Percentiles rank a stretch among this genome's conserved stretches.
These are phyloP conservation scores for Sclerotinia sclerotiorum DNA, from an alignment of 2,329 filamentous ascomycete species.

Conservation along the genomic window DNA sequence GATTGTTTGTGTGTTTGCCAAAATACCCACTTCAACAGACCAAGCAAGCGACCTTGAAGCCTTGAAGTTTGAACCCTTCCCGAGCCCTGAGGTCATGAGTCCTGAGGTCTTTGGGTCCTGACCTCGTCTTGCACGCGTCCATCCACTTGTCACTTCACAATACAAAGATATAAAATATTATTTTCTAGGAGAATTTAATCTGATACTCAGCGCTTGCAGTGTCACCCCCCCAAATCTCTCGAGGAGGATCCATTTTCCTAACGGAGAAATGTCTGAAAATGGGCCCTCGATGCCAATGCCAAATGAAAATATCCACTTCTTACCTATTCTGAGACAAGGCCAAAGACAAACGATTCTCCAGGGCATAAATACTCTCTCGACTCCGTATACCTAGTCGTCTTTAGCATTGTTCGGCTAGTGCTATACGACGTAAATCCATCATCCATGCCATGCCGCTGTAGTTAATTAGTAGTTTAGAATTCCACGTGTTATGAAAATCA, in stretches of 20 bases:
- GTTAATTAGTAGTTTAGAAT: conserved; percentile 7
- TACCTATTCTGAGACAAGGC: conserved; percentile 12
- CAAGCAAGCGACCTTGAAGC: neutral
- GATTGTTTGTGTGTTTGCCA: neutral
- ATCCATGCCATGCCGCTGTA: conserved; percentile 14
- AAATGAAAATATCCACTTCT: conserved; percentile 11
- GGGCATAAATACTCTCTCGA: too few species aligned
- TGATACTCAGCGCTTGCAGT: conserved; percentile 1
- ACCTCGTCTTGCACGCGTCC: conserved; percentile 1
- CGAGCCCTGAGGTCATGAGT: too few species aligned
- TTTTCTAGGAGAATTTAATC: neutral
- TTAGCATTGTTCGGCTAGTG: conserved; percentile 8
- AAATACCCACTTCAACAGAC: neutral
- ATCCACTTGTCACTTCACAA: conserved; percentile 9
- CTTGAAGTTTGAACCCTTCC: neutral
- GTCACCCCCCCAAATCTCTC: neutral
- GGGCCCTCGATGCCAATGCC: neutral
- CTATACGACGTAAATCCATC: neutral
- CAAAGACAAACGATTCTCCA: conserved; percentile 10
- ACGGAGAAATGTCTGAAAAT: conserved; percentile 2
- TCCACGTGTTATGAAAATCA: conserved; percentile 14
- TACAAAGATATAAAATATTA: neutral
- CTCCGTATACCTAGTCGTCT: neutral
- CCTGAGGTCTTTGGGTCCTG: neutral
- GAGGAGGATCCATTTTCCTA: neutral